Evolutionary conservation across 495 filamentous ascomycete species (phyloP), one percentile per base, ranked within the genome.

Genomic region (Cairneyella variabilis): DNA sequence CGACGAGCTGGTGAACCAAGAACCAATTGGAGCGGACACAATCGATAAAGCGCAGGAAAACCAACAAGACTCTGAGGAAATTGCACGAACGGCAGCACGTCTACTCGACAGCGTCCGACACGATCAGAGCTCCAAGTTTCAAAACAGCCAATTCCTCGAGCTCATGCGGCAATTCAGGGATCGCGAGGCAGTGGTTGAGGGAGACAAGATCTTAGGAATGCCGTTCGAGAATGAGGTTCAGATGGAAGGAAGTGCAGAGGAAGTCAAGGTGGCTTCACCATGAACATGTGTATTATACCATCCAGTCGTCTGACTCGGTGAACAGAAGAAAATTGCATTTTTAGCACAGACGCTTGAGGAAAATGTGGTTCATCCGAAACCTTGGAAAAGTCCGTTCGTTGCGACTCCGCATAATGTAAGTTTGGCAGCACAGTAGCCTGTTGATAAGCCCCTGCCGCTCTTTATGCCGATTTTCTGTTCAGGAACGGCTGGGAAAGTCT

Each of bases 101-200:
- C 70, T 93, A 3, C 72, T 93, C 3, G 78, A 88, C n/a, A 83
- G 75, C 36, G 76, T 93, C 9, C 73, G 79, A 26, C 70, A 83
- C 55, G 83, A 93, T 48, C 75, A 78, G 56, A 84, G 73, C 54
- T 62, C 79, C 45, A 91, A 93, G 59, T 91, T 91, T 63, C 79
- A 84, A 61, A 76, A 90, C 60, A 90, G 87, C 66, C 81, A 79
- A 50, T 93, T 93, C 60, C 73, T 91, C 16, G 77, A 77, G 8
- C 66, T 93, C 58, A 91, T 93, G 89, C 42, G 59, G 17, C 59
- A 60, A 30, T 52, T 65, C 9, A 30, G 62, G 21, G 62, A 65
- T 47, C 41, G 39, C 17, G 51, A 65, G 50, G 43, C 45, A 16
- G 18, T 28, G 16, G 62, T 65, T 26, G 20, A 59, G 23, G 59